Evolutionary conservation across 106 monocot genomes (phyloP), one percentile per base, ranked within the genome.

Genomic region (Acorus gramineus): DNA sequence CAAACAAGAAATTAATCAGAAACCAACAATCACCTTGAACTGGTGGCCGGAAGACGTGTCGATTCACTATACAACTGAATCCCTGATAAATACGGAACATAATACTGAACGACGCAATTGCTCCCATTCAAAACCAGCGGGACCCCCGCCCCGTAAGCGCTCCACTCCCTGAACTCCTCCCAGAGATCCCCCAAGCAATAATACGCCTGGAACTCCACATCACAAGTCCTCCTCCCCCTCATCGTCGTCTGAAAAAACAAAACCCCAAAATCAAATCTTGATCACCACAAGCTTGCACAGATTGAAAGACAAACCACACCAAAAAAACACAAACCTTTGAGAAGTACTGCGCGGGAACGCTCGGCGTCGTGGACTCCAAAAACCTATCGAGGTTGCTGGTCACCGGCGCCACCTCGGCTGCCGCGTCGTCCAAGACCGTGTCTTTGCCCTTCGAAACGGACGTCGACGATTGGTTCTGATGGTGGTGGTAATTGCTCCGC

Each of bases 91-190:
- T 77, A 92, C 0, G 92, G 92, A 9, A 92, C 92, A 61, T 92
- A 92, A 55, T 92, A 92, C 74, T 92, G 92, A 69, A 82, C 64
- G 45, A 92, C 84, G 44, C 65, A 43, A 8, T 84, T 81, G 14
- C 63, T 77, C 50, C 73, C 84, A 68, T 84, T 78, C 3, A 92
- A 58, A 50, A 84, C 69, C 11, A 92, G 64, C 2, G 92, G 92
- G 56, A 92, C 92, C 3, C 86, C 92, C 42, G 79, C 81, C 6
- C 92, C 92, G 63, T 87, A 92, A 2, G 84, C 92, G 57, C 92
- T 92, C 86, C 82, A 92, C 71, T 87, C 87, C 53, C 69, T 77
- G 56, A 79, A 92, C 2, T 86, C 74, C 44, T 82, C 87, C 91
- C 91, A 92, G 42, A 86, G 64, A 56, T 92, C 86, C 11, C 57